Evolutionary conservation across 495 filamentous ascomycete genomes (phyloP).

Genomic region (Penicillium tannophilum): DNA sequence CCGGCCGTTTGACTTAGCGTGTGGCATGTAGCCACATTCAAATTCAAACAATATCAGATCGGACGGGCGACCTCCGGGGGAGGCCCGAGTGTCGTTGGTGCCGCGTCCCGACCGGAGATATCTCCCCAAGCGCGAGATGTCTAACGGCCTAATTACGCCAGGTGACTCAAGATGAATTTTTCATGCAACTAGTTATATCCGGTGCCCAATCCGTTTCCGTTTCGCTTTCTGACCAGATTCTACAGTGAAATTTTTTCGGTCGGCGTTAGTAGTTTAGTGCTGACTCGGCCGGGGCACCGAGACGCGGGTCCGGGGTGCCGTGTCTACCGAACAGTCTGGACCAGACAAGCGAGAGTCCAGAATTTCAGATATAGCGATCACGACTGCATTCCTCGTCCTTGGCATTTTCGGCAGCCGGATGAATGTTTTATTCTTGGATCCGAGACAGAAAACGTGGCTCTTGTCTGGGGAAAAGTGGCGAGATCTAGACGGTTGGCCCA

Average conservation of each 20-base stretch:
- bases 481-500: constrained; percentile 6
- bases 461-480: constrained; percentile 17
- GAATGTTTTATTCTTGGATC: constrained; percentile 10
- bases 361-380: constrained; percentile 5
- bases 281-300: constrained; percentile 5
- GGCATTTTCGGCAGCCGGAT: neutral
- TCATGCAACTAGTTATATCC: neutral
- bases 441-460: constrained; percentile 9
- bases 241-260: neutral
- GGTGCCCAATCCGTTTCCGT: neutral
- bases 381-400: constrained; percentile 1
- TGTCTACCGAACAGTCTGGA: constrained; percentile 25
- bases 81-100: constrained; percentile 4
- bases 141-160: neutral
- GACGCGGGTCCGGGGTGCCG: constrained; percentile 24
- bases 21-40: neutral
- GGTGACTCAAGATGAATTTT: neutral
- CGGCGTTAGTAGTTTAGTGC: constrained; percentile 1
- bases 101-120: constrained; percentile 6
- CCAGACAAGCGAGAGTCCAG: constrained; percentile 6
- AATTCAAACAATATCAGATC: constrained; percentile 7
- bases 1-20: neutral
- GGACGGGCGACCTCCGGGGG: constrained; percentile 7
- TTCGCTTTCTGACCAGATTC: neutral
- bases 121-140: neutral